A percentile compares a stretch with the other conserved stretches of the same genome.
Conservation (phyloP, 2,329 filamentous ascomycete genomes). For the Xylaria multiplex region DNA sequence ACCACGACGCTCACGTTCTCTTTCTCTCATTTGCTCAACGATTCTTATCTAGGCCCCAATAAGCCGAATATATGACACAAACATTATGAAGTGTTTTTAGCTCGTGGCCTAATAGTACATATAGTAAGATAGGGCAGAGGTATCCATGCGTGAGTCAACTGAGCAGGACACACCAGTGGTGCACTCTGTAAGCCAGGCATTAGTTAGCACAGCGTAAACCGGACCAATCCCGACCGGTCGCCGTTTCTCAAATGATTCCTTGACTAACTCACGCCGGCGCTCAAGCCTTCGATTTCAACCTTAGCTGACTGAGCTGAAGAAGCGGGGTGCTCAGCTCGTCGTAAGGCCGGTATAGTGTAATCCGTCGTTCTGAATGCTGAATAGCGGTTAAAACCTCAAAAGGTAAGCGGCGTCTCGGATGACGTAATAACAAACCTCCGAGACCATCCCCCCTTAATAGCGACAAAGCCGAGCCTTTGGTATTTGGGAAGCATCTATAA, state of each 20-base stretch:
- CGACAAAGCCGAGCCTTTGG: neutral
- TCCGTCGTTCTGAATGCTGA: neutral
- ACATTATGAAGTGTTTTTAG: neutral
- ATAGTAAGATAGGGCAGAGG: neutral
- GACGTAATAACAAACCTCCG: neutral
- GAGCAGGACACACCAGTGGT: neutral
- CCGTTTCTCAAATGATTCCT: neutral
- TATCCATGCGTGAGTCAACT: neutral
- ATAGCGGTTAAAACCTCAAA: too few species aligned
- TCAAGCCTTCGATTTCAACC: constrained; percentile 12
- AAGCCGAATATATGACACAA: neutral
- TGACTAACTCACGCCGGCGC: neutral
- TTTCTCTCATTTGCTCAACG: neutral
- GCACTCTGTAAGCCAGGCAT: neutral
- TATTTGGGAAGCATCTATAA: neutral
- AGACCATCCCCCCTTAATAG: neutral
- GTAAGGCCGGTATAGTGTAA: neutral
- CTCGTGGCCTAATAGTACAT: neutral
- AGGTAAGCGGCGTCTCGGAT: neutral
- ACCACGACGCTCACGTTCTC: neutral
- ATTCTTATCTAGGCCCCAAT: neutral
- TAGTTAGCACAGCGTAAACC: neutral
- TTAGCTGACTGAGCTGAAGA: constrained; percentile 25
- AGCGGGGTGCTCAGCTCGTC: constrained; percentile 8
- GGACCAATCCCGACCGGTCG: neutral